Percentiles rank a stretch among this genome's conserved stretches.
Evolutionary conservation across 768 basidiomycete species (phyloP).

Genomic region (Naganishia onofrii): DNA sequence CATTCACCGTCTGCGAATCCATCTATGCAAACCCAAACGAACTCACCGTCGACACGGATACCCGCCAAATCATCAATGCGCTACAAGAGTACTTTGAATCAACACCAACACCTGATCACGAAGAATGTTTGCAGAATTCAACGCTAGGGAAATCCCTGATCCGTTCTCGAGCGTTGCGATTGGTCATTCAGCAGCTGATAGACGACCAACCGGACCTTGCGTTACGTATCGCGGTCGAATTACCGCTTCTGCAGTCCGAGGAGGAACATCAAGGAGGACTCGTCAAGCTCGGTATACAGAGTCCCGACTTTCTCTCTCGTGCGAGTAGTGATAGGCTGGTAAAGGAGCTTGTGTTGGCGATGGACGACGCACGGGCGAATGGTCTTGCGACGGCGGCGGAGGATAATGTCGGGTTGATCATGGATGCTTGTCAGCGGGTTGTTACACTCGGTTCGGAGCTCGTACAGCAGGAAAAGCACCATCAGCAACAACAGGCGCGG

Average conservation of each 20-base stretch:
- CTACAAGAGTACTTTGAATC: background rate
- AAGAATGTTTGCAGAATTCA: background rate
- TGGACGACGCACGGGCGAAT: background rate
- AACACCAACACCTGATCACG: background rate
- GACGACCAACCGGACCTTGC: background rate
- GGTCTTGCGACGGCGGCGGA: background rate
- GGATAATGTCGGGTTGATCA: constrained; percentile 2
- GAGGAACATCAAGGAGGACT: background rate
- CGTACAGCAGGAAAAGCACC: background rate
- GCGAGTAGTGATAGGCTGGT: background rate
- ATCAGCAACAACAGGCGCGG: background rate
- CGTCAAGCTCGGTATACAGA: background rate
- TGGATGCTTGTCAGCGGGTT: constrained; percentile 15
- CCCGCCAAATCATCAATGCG: constrained; percentile 21
- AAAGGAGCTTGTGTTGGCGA: background rate
- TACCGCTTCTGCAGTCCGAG: background rate
- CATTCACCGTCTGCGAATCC: constrained; percentile 41
- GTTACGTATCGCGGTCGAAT: background rate
- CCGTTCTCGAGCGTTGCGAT: background rate
- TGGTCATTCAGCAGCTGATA: constrained; percentile 2
- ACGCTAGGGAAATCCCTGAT: background rate
- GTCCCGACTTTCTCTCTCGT: background rate
- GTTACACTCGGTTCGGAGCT: background rate
- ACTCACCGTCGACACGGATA: constrained; percentile 33
- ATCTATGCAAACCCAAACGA: constrained; percentile 45